Conservation (phyloP, 2,329 filamentous ascomycete genomes). For the Neofusicoccum laricinum region DNA sequence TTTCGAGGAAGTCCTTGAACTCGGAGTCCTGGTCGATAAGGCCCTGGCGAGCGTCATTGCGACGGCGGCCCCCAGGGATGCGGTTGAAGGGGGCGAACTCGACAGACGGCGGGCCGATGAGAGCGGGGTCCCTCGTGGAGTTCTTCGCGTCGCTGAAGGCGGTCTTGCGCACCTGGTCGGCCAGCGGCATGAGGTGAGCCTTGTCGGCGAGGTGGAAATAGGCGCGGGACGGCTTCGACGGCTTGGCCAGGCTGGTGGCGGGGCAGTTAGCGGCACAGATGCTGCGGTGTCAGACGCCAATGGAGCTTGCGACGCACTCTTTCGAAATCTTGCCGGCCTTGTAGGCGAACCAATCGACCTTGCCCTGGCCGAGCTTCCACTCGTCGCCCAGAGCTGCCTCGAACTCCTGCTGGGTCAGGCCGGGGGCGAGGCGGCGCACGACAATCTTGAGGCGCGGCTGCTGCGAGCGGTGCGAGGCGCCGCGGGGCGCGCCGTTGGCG, state of each 20-base stretch:
- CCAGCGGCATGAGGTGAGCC: constrained; percentile 64
- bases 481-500: constrained; percentile 26
- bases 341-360: constrained; percentile 80
- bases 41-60: constrained; percentile 80
- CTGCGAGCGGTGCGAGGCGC: constrained; percentile 42
- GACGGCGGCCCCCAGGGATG: constrained; percentile 69
- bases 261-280: neutral
- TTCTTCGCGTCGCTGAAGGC: constrained; percentile 80
- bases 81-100: constrained; percentile 85
- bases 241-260: constrained; percentile 69
- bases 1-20: constrained; percentile 90
- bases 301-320: constrained; percentile 58
- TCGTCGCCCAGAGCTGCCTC: constrained; percentile 68
- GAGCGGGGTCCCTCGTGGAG: constrained; percentile 66
- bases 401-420: constrained; percentile 78
- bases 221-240: constrained; percentile 74
- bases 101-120: constrained; percentile 74
- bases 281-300: neutral
- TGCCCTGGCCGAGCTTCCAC: constrained; percentile 78
- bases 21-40: constrained; percentile 96
- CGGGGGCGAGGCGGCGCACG: constrained; percentile 80
- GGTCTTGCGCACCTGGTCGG: constrained; percentile 65
- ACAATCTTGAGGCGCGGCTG: constrained; percentile 76
- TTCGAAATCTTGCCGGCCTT: constrained; percentile 73
- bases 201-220: constrained; percentile 79